Evolutionary conservation across 1,139 yeast species (phyloP).

Genomic region (Hemisphaericaspora lyxosophila): DNA sequence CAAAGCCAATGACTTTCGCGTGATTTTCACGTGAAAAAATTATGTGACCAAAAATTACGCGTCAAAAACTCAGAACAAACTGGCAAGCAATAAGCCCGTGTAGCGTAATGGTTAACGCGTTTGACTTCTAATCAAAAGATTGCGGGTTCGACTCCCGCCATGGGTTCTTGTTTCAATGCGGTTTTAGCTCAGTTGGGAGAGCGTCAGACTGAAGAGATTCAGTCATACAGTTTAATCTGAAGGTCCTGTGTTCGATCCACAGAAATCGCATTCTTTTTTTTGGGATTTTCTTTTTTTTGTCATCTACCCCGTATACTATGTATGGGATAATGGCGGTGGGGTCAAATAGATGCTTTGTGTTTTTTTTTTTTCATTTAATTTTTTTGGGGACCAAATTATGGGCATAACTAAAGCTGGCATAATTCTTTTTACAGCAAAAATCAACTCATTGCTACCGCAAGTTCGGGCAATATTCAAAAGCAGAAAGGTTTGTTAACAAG

Average conservation of each 20-base stretch:
- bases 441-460: too few relatives aligned
- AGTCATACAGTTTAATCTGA: conserved; percentile 31
- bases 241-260: conserved; percentile 61
- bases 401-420: not conserved
- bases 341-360: not conserved
- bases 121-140: conserved; percentile 50
- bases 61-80: not conserved
- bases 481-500: too few relatives aligned
- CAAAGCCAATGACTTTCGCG: not conserved
- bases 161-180: conserved; percentile 36
- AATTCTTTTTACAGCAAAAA: not conserved
- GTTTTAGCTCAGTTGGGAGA: conserved; percentile 58
- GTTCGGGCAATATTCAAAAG: too few relatives aligned
- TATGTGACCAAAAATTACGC: not conserved
- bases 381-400: not conserved
- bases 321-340: not conserved
- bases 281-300: too few relatives aligned
- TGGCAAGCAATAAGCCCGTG: conserved; percentile 30
- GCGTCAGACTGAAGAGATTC: conserved; percentile 52
- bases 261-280: conserved; percentile 40
- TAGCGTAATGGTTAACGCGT: conserved; percentile 52
- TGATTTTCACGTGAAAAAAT: conserved; percentile 1
- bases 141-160: conserved; percentile 53
- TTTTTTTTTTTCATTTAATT: too few relatives aligned
- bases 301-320: too few relatives aligned